phyloP scores from a whole-genome alignment of 2,329 filamentous ascomycete genomes.

The Mollisiaceae sp. region DNA sequence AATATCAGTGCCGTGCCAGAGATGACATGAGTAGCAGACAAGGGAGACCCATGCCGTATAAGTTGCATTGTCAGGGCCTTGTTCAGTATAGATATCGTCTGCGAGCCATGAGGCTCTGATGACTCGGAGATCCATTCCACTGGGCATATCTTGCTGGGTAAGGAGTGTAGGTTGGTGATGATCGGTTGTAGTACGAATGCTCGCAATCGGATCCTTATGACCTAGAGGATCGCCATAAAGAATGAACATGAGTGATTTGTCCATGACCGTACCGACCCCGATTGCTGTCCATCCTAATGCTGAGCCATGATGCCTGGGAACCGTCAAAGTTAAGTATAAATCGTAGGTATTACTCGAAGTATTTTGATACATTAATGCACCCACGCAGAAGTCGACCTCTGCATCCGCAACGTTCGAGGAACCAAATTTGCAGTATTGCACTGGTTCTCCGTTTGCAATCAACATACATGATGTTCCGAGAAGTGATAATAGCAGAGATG shows the following conservation, averaged over 20 bases:
- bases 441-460: neutral
- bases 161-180: neutral
- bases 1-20: neutral
- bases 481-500: neutral
- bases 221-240: neutral
- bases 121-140: constrained; percentile 1
- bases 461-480: neutral
- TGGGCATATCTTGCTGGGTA: neutral
- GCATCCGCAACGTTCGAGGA: neutral
- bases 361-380: constrained; percentile 1
- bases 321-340: neutral
- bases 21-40: constrained; percentile 2
- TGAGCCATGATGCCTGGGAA: neutral
- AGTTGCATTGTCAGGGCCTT: neutral
- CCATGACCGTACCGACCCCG: neutral
- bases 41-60: neutral
- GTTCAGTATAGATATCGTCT: neutral
- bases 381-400: constrained; percentile 5
- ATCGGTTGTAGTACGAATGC: neutral
- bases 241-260: constrained; percentile 2
- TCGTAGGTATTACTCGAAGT: neutral
- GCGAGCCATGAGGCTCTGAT: constrained; percentile 1
- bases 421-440: neutral
- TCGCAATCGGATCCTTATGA: neutral
- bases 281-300: constrained; percentile 1